Conservation (phyloP, 2,329 filamentous ascomycete species). For the Aspergillus ochraceus region DNA sequence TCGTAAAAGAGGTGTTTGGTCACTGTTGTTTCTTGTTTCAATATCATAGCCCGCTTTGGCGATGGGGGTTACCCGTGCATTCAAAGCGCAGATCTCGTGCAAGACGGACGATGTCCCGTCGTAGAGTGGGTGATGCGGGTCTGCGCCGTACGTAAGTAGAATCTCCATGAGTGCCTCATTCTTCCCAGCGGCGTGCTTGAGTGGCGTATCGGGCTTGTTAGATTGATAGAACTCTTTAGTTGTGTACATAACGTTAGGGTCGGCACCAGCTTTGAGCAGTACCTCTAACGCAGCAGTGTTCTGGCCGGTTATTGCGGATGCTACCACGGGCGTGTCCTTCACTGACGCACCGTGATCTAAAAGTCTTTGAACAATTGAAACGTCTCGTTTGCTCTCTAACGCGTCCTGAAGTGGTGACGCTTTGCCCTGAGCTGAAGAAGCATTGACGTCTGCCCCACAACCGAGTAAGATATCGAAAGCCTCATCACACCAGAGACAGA, state of each 20-base stretch:
- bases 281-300: background rate
- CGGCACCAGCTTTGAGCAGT: constrained; percentile 1
- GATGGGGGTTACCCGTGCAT: constrained; percentile 2
- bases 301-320: background rate
- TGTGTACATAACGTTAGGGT: background rate
- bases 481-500: constrained; percentile 1
- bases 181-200: background rate
- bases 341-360: background rate
- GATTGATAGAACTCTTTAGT: background rate
- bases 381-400: background rate
- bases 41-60: background rate
- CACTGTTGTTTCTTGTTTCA: background rate
- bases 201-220: background rate
- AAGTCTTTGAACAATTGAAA: background rate
- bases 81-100: constrained; percentile 3
- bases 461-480: background rate
- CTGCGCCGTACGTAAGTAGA: constrained; percentile 5
- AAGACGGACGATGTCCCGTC: background rate
- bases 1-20: constrained; percentile 1
- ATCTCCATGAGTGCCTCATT: background rate
- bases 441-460: constrained; percentile 2
- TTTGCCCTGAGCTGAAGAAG: background rate
- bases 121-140: background rate
- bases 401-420: background rate
- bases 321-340: background rate